A percentile compares a stretch with the other conserved stretches of the same genome.
These are phyloP conservation scores for Sphagnum contortum DNA, from an alignment of 225 moss, liverwort and hornwort species.

Conservation along the genomic window DNA sequence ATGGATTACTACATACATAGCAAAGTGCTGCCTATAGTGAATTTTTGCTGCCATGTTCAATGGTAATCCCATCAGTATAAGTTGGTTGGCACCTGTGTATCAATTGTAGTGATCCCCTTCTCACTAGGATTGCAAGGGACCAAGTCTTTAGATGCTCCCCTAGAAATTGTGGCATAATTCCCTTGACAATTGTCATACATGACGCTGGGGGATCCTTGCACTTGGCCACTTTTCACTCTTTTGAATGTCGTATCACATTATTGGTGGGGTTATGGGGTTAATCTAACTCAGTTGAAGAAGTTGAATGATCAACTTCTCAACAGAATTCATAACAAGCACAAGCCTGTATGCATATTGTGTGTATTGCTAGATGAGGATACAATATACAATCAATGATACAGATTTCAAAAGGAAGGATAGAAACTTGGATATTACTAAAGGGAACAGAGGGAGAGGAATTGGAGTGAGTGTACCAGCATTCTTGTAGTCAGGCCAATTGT, in stretches of 20 bases:
- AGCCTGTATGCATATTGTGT: background rate
- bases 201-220: conserved; percentile 47
- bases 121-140: no score
- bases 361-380: no score
- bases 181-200: background rate
- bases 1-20: conserved; percentile 66
- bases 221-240: conserved; percentile 47
- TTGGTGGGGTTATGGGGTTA: background rate
- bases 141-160: no score
- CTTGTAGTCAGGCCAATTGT: conserved; percentile 91
- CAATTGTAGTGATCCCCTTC: background rate
- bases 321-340: background rate
- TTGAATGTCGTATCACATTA: no score
- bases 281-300: background rate
- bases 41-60: conserved; percentile 79
- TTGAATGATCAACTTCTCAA: background rate
- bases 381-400: no score
- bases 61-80: conserved; percentile 90
- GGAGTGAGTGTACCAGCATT: conserved; percentile 35
- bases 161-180: background rate
- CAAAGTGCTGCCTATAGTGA: conserved; percentile 43
- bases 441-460: background rate
- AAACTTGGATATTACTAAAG: background rate
- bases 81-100: conserved; percentile 69
- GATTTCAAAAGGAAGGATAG: background rate